phyloP scores from a whole-genome alignment of 176 grass and related monocot species.

The Otatea glauca region DNA sequence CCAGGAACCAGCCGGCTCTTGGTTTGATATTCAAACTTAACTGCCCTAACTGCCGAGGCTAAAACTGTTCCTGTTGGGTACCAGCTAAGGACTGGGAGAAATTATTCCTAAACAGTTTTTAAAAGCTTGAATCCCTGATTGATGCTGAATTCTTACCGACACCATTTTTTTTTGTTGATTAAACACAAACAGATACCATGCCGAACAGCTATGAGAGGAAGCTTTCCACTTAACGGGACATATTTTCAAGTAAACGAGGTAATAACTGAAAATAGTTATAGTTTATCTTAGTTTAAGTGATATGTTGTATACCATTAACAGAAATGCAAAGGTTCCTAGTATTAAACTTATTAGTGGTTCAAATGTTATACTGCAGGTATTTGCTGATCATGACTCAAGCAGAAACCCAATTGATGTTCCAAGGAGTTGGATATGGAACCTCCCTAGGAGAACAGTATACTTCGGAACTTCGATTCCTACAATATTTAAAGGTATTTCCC shows the following conservation, averaged over 20 bases:
- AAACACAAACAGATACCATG: constrained; percentile 72
- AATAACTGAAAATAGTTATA: constrained; percentile 29
- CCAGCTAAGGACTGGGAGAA: background rate
- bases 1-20: background rate
- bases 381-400: constrained; percentile 81
- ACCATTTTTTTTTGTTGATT: constrained; percentile 35
- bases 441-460: constrained; percentile 79
- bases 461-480: constrained; percentile 77
- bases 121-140: constrained; percentile 1
- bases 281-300: constrained; percentile 9
- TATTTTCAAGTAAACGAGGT: constrained; percentile 96
- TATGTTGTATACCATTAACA: background rate
- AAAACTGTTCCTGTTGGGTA: background rate
- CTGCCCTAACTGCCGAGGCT: background rate
- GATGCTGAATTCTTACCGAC: constrained; percentile 4
- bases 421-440: constrained; percentile 77
- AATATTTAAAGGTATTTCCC: constrained; percentile 76
- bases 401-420: constrained; percentile 66
- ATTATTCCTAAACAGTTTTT: background rate
- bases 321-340: constrained; percentile 35
- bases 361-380: constrained; percentile 58
- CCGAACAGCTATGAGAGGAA: constrained; percentile 90
- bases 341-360: constrained; percentile 3
- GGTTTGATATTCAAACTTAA: constrained; percentile 14
- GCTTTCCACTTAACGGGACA: constrained; percentile 86